Percentiles rank a stretch among this genome's conserved stretches.
These are phyloP conservation scores for Picea sitchensis DNA, from an alignment of 75 land plant genomes.

Conservation along the genomic window DNA sequence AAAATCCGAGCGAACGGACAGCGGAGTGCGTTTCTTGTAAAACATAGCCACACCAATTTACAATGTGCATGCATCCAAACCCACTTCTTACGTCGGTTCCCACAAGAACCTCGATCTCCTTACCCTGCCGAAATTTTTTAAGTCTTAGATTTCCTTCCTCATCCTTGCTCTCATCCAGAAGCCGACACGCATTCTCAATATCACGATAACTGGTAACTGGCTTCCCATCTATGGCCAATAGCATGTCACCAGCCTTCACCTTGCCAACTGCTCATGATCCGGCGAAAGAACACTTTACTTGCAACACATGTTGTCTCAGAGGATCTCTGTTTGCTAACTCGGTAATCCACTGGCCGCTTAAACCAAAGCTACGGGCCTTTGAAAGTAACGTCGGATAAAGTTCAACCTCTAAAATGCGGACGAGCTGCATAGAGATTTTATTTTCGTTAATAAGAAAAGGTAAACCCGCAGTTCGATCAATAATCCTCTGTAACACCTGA, in stretches of 20 bases:
- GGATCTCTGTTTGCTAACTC: constrained; percentile 87
- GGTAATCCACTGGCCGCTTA: constrained; percentile 77
- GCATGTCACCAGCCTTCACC: constrained; percentile 85
- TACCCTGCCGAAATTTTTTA: constrained; percentile 61
- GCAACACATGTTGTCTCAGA: constrained; percentile 66
- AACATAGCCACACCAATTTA: constrained; percentile 81
- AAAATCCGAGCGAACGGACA: constrained; percentile 86
- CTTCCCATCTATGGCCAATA: constrained; percentile 66
- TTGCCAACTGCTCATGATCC: constrained; percentile 71
- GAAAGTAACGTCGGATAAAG: constrained; percentile 88
- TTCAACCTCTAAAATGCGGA: constrained; percentile 79
- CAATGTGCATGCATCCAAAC: constrained; percentile 60
- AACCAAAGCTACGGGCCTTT: constrained; percentile 88
- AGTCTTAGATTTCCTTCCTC: constrained; percentile 36
- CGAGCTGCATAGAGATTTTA: constrained; percentile 66
- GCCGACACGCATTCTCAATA: constrained; percentile 70
- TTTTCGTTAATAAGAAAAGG: constrained; percentile 67
- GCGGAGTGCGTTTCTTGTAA: constrained; percentile 83
- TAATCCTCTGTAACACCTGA: constrained; percentile 67
- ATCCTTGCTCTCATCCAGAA: constrained; percentile 18
- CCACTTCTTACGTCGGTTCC: constrained; percentile 89
- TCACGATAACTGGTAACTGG: constrained; percentile 80
- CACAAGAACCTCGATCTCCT: constrained; percentile 52
- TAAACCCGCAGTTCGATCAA: constrained; percentile 53
- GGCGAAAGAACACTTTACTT: constrained; percentile 83